These are phyloP conservation scores for Fragaria iinumae DNA, from an alignment of 306 rosid species.

Conservation along the genomic window DNA sequence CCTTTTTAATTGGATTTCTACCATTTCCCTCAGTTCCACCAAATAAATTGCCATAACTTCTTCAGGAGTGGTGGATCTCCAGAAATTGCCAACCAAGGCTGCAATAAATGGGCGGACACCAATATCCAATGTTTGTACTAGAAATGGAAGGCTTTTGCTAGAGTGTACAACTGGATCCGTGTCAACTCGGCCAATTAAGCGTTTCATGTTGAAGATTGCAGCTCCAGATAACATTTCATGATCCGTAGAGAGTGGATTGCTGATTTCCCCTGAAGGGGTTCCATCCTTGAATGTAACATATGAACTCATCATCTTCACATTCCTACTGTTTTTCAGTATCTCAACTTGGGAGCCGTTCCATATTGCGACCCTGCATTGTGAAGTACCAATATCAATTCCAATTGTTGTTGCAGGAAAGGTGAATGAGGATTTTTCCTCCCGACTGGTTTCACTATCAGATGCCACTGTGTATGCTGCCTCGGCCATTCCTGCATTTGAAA, in stretches of 20 bases:
- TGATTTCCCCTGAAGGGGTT: conserved; percentile 62
- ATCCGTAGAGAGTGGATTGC: conserved; percentile 47
- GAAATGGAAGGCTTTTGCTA: conserved; percentile 74
- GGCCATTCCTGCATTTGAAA: conserved; percentile 59
- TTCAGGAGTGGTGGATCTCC: conserved; percentile 87
- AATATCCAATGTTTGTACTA: conserved; percentile 77
- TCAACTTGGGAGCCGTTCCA: conserved; percentile 88
- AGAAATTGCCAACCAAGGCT: conserved; percentile 65
- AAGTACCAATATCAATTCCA: conserved; percentile 87
- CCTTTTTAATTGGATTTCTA: conserved; percentile 57
- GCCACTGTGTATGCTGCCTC: conserved; percentile 78
- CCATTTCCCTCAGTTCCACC: conserved; percentile 61
- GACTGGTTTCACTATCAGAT: conserved; percentile 76
- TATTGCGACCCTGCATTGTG: conserved; percentile 79
- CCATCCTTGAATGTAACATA: conserved; percentile 70
- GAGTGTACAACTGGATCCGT: conserved; percentile 79
- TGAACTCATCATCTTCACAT: conserved; percentile 75
- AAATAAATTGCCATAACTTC: conserved; percentile 75
- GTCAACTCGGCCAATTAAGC: conserved; percentile 81
- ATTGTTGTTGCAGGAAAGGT: conserved; percentile 65
- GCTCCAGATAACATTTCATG: conserved; percentile 68
- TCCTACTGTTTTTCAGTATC: conserved; percentile 63
- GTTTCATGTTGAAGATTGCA: conserved; percentile 85
- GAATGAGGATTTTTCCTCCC: conserved; percentile 55
- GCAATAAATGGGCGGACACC: conserved; percentile 84